Conservation (phyloP, 257 asterid species). For the Nicotiana noctiflora region DNA sequence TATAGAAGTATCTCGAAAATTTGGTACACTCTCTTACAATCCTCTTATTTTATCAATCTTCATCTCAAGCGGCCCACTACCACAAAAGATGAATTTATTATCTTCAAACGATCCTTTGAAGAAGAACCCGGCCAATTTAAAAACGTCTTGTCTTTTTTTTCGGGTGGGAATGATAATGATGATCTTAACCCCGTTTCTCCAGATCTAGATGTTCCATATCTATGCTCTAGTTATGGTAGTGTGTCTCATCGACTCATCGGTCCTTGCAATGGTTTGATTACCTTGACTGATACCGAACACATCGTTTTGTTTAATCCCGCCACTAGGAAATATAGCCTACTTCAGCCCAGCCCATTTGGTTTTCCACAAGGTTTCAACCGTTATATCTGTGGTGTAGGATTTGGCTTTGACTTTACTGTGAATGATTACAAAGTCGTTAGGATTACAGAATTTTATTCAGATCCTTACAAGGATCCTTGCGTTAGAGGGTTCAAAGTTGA, state of each 20-base stretch:
- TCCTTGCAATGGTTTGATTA: not conserved
- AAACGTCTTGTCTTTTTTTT: too few relatives aligned
- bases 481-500: not conserved
- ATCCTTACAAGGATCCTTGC: too few relatives aligned
- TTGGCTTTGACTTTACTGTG: too few relatives aligned
- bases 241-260: not conserved
- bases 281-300: not conserved
- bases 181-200: not conserved
- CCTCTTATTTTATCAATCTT: not conserved
- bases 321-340: not conserved
- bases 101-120: too few relatives aligned
- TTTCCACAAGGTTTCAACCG: not conserved
- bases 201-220: too few relatives aligned
- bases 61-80: not conserved
- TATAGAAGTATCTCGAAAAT: not conserved
- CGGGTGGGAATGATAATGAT: not conserved
- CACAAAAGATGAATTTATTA: too few relatives aligned
- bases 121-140: too few relatives aligned
- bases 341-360: not conserved
- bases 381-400: not conserved
- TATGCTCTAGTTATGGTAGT: not conserved
- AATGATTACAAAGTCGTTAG: not conserved
- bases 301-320: constrained; percentile 6
- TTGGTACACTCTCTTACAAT: not conserved
- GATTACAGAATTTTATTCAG: not conserved